phyloP scores from a whole-genome alignment of 1,139 yeast genomes.

The Suhomyces bokatorum region DNA sequence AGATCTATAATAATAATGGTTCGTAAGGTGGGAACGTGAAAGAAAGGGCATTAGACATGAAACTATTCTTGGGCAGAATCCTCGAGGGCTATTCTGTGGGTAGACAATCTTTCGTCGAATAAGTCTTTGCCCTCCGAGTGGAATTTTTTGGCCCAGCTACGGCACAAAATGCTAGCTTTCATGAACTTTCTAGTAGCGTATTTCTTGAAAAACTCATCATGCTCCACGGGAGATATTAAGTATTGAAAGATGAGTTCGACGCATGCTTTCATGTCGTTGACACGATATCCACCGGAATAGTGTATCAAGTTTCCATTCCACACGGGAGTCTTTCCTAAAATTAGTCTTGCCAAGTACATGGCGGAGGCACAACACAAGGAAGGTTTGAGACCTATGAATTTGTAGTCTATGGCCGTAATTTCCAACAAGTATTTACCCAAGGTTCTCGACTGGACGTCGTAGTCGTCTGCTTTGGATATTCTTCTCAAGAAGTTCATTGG shows the following conservation, averaged over 20 bases:
- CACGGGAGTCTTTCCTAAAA: constrained; percentile 67
- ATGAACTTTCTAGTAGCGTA: constrained; percentile 88
- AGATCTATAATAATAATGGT: constrained; percentile 8
- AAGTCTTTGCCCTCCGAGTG: constrained; percentile 27
- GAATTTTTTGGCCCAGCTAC: constrained; percentile 84
- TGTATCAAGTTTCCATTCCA: constrained; percentile 86
- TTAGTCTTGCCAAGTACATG: constrained; percentile 82
- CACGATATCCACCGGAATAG: constrained; percentile 89
- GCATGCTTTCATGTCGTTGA: constrained; percentile 68
- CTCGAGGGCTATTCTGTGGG: constrained; percentile 18
- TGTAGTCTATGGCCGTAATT: constrained; percentile 76
- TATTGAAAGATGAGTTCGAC: constrained; percentile 76
- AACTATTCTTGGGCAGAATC: constrained; percentile 3
- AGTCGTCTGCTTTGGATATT: constrained; percentile 92
- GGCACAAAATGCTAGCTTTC: constrained; percentile 85
- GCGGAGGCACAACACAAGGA: constrained; percentile 89
- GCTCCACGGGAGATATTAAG: constrained; percentile 79
- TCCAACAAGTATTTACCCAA: constrained; percentile 88
- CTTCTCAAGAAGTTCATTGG: constrained; percentile 94
- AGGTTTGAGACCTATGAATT: constrained; percentile 76
- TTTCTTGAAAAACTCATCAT: constrained; percentile 91
- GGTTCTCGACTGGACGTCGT: constrained; percentile 89
- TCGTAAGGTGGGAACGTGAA: constrained; percentile 4
- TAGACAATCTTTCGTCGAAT: constrained; percentile 20
- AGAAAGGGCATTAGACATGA: constrained; percentile 3